Conservation (phyloP, 2,329 filamentous ascomycete species). For the Colletotrichum sp. region DNA sequence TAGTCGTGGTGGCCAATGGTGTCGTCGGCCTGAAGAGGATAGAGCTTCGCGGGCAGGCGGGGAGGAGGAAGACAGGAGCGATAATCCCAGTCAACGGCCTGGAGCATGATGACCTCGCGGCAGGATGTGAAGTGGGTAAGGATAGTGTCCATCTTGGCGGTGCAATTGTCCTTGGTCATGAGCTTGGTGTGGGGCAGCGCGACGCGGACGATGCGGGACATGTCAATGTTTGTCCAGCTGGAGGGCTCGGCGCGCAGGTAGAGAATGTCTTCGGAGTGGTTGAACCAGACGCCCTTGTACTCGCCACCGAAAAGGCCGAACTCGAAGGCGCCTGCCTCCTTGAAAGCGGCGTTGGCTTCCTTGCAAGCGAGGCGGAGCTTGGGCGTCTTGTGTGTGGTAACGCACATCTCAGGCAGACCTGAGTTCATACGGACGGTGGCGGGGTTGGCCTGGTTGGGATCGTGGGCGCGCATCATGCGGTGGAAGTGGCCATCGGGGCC, state of each 20-base stretch:
- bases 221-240: conserved; percentile 12
- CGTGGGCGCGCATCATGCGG: conserved; percentile 1
- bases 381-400: conserved; percentile 14
- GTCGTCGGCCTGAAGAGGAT: not conserved
- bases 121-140: conserved; percentile 11
- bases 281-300: conserved; percentile 21
- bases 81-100: conserved; percentile 9
- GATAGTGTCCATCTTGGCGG: not conserved
- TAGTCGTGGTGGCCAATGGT: conserved; percentile 11
- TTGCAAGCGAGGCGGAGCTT: conserved; percentile 17
- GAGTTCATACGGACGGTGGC: not conserved
- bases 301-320: conserved; percentile 17
- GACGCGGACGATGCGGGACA: conserved; percentile 13
- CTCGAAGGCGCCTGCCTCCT: conserved; percentile 14
- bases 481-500: conserved; percentile 6
- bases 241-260: not conserved
- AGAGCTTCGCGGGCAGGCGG: not conserved
- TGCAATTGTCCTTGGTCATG: not conserved
- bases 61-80: conserved; percentile 1
- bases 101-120: conserved; percentile 14
- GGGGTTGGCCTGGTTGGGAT: not conserved
- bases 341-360: conserved; percentile 14
- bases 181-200: conserved; percentile 13
- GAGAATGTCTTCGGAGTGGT: conserved; percentile 18
- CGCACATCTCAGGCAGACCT: conserved; percentile 5